Conservation (phyloP, 148 eudicot species). For the Fallopia convolvulus region DNA sequence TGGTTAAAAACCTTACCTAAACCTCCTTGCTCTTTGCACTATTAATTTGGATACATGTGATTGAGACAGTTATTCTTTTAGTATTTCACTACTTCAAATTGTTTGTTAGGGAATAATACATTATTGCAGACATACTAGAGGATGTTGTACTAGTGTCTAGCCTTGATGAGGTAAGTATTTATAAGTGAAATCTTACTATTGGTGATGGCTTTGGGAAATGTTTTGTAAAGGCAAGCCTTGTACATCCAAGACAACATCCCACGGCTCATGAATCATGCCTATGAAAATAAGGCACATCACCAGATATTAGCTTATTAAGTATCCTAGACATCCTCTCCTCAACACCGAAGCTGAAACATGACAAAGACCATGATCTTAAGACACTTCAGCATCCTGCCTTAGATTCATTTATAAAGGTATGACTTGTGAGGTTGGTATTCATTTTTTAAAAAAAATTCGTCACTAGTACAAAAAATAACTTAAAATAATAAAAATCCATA, state of each 20-base stretch:
- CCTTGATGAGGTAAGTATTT: neutral
- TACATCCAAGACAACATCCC: neutral
- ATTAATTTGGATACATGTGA: neutral
- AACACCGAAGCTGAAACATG: neutral
- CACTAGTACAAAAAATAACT: neutral
- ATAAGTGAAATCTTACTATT: neutral
- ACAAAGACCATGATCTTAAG: constrained; percentile 1
- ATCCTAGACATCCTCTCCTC: neutral
- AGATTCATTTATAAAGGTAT: neutral
- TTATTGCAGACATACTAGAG: neutral
- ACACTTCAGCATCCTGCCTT: neutral
- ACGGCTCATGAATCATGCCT: neutral
- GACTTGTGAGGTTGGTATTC: neutral
- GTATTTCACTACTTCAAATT: neutral
- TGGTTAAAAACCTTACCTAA: neutral
- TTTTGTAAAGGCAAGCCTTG: neutral
- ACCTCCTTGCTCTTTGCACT: neutral
- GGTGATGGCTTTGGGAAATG: neutral
- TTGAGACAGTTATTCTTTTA: neutral
- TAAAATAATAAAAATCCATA: neutral
- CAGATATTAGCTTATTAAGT: neutral
- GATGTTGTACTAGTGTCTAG: neutral
- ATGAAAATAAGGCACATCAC: neutral
- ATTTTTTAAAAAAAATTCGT: neutral
- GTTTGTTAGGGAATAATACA: neutral